These are phyloP conservation scores for Endoconidiophora polonica DNA, from an alignment of 2,329 filamentous ascomycete species.

Conservation along the genomic window DNA sequence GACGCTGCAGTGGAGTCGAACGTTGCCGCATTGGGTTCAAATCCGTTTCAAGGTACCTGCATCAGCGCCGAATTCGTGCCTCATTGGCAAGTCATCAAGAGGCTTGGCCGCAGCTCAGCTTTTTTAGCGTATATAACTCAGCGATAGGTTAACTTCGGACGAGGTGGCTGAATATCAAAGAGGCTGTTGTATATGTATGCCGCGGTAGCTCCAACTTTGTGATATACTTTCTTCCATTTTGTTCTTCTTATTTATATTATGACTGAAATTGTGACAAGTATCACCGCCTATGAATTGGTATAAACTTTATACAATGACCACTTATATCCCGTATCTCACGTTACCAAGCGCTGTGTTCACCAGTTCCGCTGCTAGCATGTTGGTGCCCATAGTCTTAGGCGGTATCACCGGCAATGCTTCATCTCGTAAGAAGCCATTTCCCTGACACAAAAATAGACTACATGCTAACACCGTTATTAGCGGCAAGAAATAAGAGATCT, in stretches of 20 bases:
- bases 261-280: neutral
- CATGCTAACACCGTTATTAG: conserved; percentile 23
- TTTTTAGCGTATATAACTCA: no score
- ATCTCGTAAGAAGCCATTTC: conserved; percentile 33
- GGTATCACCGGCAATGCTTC: conserved; percentile 55
- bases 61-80: no score
- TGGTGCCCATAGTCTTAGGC: conserved; percentile 59
- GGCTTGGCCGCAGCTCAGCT: no score
- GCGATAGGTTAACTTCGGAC: no score
- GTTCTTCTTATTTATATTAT: neutral
- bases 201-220: no score
- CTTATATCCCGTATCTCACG: conserved; percentile 61
- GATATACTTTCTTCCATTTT: neutral
- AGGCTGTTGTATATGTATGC: no score
- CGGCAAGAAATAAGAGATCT: conserved; percentile 43
- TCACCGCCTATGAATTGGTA: no score
- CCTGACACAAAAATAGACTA: conserved; percentile 3
- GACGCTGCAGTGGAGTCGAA: no score
- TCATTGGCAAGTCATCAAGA: no score
- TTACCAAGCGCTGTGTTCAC: conserved; percentile 56
- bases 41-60: no score
- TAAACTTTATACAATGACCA: conserved; percentile 44
- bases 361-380: conserved; percentile 53
- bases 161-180: no score
- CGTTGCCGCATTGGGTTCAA: no score